These are phyloP conservation scores for Aspergillus sclerotioniger DNA, from an alignment of 495 filamentous ascomycete species.

Conservation along the genomic window DNA sequence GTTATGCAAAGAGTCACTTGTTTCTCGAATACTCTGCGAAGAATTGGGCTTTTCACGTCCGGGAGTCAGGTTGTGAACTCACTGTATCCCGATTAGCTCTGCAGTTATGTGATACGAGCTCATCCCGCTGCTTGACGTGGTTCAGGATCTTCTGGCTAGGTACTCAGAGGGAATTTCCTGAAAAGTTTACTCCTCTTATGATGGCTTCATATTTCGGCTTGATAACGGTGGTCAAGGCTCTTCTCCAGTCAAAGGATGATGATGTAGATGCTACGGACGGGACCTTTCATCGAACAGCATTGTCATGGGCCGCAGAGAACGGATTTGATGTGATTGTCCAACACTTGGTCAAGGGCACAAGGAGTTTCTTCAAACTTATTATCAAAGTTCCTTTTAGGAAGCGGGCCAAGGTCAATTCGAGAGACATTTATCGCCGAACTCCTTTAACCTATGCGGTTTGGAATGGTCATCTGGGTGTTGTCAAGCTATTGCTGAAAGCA, in stretches of 20 bases:
- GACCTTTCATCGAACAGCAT: not conserved
- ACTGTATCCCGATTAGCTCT: not conserved
- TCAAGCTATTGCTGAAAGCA: not conserved
- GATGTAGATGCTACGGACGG: not conserved
- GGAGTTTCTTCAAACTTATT: not conserved
- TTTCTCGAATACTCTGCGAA: not conserved
- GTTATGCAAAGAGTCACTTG: not conserved
- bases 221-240: not conserved
- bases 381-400: not conserved
- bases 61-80: not conserved
- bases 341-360: not conserved
- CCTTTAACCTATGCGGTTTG: not conserved
- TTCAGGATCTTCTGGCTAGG: not conserved
- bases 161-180: not conserved
- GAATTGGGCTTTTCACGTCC: not conserved
- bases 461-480: not conserved
- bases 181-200: not conserved
- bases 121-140: not conserved
- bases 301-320: not conserved
- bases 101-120: not conserved
- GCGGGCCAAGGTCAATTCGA: not conserved
- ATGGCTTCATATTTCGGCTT: not conserved
- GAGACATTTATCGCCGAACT: not conserved
- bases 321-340: not conserved
- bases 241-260: not conserved